Percentiles rank a stretch among this genome's conserved stretches.
Evolutionary conservation across 768 basidiomycete species (phyloP).

Genomic region (Boletus sp.): DNA sequence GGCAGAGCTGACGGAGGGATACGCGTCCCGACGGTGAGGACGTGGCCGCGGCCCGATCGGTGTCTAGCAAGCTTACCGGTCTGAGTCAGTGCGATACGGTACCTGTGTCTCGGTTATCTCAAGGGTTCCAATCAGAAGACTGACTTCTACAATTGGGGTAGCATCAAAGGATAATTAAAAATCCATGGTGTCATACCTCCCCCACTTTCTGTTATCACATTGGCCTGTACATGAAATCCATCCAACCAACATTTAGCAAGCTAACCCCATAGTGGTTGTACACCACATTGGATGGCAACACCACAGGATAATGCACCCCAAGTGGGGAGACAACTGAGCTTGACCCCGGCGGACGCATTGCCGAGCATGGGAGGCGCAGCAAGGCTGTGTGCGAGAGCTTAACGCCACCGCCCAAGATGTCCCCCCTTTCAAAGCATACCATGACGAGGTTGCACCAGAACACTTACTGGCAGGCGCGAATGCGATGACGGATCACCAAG

Average conservation of each 20-base stretch:
- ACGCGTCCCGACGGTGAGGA: background rate
- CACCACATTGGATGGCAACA: background rate
- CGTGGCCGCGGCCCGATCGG: constrained; percentile 8
- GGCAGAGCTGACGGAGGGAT: too few relatives aligned
- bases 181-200: background rate
- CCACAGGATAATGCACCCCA: background rate
- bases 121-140: constrained; percentile 6
- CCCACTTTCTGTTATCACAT: background rate
- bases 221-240: background rate
- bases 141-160: too few relatives aligned
- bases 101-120: background rate
- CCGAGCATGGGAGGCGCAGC: background rate
- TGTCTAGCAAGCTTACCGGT: constrained; percentile 10
- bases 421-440: background rate
- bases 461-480: background rate
- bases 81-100: constrained; percentile 14
- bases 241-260: background rate
- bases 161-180: too few relatives aligned
- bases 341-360: background rate
- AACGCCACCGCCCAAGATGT: background rate
- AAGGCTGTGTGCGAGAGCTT: constrained; percentile 8
- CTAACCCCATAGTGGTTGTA: background rate
- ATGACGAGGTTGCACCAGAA: background rate
- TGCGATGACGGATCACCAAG: background rate
- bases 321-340: background rate